Conservation (phyloP, 176 grass and related monocot species). For the Phoenix roebelenii region DNA sequence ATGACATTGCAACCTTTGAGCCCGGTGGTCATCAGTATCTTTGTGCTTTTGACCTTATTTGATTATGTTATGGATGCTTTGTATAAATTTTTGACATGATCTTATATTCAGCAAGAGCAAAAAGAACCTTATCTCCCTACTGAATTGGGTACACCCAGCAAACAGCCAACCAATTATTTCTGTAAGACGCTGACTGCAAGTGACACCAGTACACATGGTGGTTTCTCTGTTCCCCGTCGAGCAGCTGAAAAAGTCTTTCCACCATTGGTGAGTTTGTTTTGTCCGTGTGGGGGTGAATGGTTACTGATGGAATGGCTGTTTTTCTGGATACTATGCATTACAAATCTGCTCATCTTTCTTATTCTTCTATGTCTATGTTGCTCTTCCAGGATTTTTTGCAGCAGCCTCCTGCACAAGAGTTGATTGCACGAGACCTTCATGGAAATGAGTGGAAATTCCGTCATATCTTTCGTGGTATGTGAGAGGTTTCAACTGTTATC, state of each 20-base stretch:
- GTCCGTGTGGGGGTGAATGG: too few relatives aligned
- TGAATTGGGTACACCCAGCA: constrained; percentile 76
- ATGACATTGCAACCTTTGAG: constrained; percentile 92
- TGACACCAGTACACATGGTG: constrained; percentile 97
- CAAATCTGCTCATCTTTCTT: constrained; percentile 4
- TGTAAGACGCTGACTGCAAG: constrained; percentile 98
- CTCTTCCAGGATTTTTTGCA: constrained; percentile 76
- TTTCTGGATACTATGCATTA: background rate
- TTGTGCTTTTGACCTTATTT: too few relatives aligned
- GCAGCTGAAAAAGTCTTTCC: constrained; percentile 99
- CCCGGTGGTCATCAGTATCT: constrained; percentile 37
- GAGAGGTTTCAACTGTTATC: background rate
- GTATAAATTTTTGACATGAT: background rate
- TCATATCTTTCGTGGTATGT: constrained; percentile 80
- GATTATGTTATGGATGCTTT: too few relatives aligned
- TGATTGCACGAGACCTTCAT: constrained; percentile 91
- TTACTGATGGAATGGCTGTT: background rate
- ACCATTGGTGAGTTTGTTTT: constrained; percentile 61
- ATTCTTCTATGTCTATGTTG: constrained; percentile 9
- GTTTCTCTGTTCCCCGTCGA: constrained; percentile 98
- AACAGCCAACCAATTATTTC: constrained; percentile 97
- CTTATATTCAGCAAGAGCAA: constrained; percentile 77
- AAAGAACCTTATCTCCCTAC: constrained; percentile 88
- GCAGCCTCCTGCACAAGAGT: constrained; percentile 91
- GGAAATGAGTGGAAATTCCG: constrained; percentile 98